Conservation (phyloP, 2,329 filamentous ascomycete species). For the Penicillium sp. region DNA sequence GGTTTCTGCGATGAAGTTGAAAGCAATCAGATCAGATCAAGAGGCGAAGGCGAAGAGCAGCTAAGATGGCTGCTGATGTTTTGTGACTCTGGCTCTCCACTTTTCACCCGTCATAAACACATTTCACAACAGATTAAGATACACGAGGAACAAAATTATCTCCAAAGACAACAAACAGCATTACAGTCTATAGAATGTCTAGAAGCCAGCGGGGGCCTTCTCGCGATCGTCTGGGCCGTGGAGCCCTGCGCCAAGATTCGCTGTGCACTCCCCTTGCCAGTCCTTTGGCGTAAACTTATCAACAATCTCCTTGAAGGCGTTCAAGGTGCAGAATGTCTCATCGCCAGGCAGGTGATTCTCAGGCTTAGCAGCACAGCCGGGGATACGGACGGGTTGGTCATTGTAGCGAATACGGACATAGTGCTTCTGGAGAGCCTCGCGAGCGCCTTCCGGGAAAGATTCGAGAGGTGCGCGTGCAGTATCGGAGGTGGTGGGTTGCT, state of each 20-base stretch:
- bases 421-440: conserved; percentile 54
- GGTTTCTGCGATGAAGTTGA: conserved; percentile 8
- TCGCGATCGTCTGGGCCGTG: conserved; percentile 46
- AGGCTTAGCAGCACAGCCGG: conserved; percentile 66
- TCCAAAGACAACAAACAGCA: not conserved
- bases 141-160: not conserved
- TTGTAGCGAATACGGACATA: conserved; percentile 93
- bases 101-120: not conserved
- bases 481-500: conserved; percentile 22
- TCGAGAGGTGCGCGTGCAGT: conserved; percentile 35
- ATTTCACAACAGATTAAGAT: not conserved
- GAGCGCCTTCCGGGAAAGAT: conserved; percentile 27
- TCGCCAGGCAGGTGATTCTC: conserved; percentile 86
- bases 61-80: not conserved
- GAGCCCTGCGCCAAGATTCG: conserved; percentile 55
- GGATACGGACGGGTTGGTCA: conserved; percentile 74
- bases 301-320: conserved; percentile 87
- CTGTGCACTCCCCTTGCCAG: conserved; percentile 66
- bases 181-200: conserved; percentile 14
- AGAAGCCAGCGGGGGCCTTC: conserved; percentile 39
- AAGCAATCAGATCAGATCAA: conserved; percentile 10
- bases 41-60: conserved; percentile 9
- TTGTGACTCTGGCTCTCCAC: too few species aligned
- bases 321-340: conserved; percentile 84
- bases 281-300: conserved; percentile 82